Conservation (phyloP, 129 eudicot genomes). For the Arctium minus region DNA sequence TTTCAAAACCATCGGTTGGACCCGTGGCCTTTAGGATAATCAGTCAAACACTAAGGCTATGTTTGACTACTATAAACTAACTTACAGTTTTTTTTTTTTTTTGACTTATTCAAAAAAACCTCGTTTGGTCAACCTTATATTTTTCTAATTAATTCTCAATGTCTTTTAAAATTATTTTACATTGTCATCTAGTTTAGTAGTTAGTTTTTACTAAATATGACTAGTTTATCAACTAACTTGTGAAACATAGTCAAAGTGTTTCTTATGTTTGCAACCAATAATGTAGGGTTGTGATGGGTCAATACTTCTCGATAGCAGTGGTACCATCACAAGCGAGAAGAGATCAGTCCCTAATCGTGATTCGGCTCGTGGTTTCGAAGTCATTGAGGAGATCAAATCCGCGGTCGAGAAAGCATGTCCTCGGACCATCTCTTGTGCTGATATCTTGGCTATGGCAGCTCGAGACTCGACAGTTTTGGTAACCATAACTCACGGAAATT, state of each 20-base stretch:
- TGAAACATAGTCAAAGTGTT: neutral
- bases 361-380: conserved; percentile 87
- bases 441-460: conserved; percentile 80
- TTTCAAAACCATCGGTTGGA: neutral
- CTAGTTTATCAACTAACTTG: neutral
- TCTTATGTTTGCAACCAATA: neutral
- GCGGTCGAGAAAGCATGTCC: conserved; percentile 78
- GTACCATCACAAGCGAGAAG: conserved; percentile 67
- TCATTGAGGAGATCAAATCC: conserved; percentile 78
- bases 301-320: conserved; percentile 66
- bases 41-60: too few relatives aligned
- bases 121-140: neutral
- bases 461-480: conserved; percentile 83
- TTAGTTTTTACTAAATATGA: neutral
- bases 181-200: neutral
- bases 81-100: too few relatives aligned
- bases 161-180: neutral
- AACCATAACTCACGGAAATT: neutral
- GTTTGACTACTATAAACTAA: neutral
- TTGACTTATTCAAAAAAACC: neutral
- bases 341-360: conserved; percentile 73
- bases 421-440: conserved; percentile 86
- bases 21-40: neutral
- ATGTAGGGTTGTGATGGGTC: conserved; percentile 92
- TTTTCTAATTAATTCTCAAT: neutral